phyloP scores from a whole-genome alignment of 225 moss, liverwort and hornwort species.

The Marchantia polymorpha region DNA sequence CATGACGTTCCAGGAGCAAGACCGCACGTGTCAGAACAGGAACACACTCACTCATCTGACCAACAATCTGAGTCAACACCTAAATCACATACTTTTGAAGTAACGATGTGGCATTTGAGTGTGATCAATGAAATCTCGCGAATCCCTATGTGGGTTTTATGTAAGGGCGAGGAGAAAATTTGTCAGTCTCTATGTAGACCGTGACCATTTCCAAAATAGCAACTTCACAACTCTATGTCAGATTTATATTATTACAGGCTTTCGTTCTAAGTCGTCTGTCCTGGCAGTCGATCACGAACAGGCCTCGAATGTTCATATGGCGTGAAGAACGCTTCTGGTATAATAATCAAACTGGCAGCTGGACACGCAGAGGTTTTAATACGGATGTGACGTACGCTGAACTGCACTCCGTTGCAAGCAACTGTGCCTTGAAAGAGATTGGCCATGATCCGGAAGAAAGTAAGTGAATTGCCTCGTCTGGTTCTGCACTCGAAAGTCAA shows the following conservation, averaged over 20 bases:
- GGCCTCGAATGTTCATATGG: constrained; percentile 48
- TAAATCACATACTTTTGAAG: no score
- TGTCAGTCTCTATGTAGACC: no score
- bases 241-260: background rate
- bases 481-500: background rate
- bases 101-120: no score
- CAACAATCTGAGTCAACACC: no score
- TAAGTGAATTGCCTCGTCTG: constrained; percentile 12
- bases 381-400: constrained; percentile 44
- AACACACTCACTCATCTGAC: no score
- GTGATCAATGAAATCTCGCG: no score
- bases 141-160: no score
- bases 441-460: constrained; percentile 52
- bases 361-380: constrained; percentile 41
- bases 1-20: no score
- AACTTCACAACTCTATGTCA: background rate
- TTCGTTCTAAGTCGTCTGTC: constrained; percentile 3
- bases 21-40: no score
- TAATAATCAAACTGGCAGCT: constrained; percentile 32
- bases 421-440: constrained; percentile 43
- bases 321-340: constrained; percentile 50
- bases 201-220: no score
- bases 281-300: constrained; percentile 35
- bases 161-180: no score
- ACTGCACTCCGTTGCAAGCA: constrained; percentile 39